Conservation (phyloP, 2,329 filamentous ascomycete species). For the Penicillium sp. region DNA sequence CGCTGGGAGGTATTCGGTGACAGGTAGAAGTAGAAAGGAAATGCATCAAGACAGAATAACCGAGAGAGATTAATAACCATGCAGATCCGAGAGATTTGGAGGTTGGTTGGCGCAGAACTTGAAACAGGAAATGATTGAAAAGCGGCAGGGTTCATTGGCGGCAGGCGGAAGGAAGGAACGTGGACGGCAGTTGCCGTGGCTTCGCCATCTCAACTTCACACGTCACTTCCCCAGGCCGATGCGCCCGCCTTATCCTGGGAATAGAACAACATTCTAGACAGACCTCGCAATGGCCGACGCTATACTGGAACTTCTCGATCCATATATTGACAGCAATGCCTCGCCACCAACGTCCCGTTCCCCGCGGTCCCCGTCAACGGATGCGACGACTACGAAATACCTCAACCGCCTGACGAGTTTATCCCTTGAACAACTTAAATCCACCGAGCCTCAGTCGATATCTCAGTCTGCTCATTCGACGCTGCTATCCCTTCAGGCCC, state of each 20-base stretch:
- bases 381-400: constrained; percentile 60
- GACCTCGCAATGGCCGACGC: constrained; percentile 60
- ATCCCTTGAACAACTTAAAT: constrained; percentile 66
- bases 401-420: constrained; percentile 74
- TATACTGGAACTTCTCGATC: constrained; percentile 68
- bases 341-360: constrained; percentile 29
- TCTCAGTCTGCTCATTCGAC: constrained; percentile 75
- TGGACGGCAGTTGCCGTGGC: background rate
- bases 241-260: background rate
- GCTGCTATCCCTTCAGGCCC: constrained; percentile 75
- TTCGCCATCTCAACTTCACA: background rate
- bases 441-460: constrained; percentile 74
- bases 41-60: background rate
- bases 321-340: constrained; percentile 51
- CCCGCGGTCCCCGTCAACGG: constrained; percentile 26
- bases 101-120: background rate
- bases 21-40: background rate
- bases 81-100: background rate
- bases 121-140: constrained; percentile 7
- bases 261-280: background rate
- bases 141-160: background rate
- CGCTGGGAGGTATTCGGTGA: background rate
- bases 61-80: background rate
- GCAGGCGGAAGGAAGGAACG: background rate
- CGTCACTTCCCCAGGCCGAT: background rate